Percentiles rank a stretch among this genome's conserved stretches.
phyloP scores from a whole-genome alignment of 495 filamentous ascomycete genomes.

The Talaromyces thailandensis region DNA sequence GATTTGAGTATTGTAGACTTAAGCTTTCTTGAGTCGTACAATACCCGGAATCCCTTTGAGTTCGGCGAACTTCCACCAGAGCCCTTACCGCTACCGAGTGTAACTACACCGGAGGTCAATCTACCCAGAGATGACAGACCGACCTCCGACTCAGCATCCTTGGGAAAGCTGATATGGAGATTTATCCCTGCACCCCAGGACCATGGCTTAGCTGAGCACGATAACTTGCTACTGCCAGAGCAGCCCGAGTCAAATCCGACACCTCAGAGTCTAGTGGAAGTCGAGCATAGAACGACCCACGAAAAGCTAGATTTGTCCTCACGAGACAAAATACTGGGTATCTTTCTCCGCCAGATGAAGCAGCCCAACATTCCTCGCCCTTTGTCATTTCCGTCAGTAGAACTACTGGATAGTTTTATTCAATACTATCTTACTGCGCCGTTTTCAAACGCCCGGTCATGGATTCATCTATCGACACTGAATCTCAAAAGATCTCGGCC shows the following conservation, averaged over 20 bases:
- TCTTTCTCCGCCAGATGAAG: conserved; percentile 44
- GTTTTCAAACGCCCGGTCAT: conserved; percentile 37
- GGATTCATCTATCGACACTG: conserved; percentile 51
- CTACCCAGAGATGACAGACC: conserved; percentile 12
- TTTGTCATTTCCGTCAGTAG: conserved; percentile 51
- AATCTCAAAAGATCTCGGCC: conserved; percentile 39
- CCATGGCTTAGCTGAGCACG: conserved; percentile 41
- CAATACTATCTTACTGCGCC: conserved; percentile 51
- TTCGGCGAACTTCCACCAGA: conserved; percentile 7
- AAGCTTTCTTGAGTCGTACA: conserved; percentile 48
- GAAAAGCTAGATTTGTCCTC: conserved; percentile 35
- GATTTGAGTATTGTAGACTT: conserved; percentile 55
- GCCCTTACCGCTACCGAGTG: conserved; percentile 5
- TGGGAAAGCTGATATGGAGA: conserved; percentile 15
- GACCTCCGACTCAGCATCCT: conserved; percentile 19
- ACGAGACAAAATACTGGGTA: conserved; percentile 48
- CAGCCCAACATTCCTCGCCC: conserved; percentile 35
- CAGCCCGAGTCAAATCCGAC: conserved; percentile 22
- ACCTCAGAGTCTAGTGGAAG: conserved; percentile 5
- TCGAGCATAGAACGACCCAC: conserved; percentile 15
- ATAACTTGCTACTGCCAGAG: conserved; percentile 41
- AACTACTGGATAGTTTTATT: conserved; percentile 49
- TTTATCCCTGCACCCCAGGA: conserved; percentile 40
- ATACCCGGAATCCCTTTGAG: conserved; percentile 31
- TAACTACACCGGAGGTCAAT: conserved; percentile 7